Percentiles rank a stretch among this genome's conserved stretches.
Conservation (phyloP, 2,329 filamentous ascomycete species). For the Colletotrichum sansevieriae region DNA sequence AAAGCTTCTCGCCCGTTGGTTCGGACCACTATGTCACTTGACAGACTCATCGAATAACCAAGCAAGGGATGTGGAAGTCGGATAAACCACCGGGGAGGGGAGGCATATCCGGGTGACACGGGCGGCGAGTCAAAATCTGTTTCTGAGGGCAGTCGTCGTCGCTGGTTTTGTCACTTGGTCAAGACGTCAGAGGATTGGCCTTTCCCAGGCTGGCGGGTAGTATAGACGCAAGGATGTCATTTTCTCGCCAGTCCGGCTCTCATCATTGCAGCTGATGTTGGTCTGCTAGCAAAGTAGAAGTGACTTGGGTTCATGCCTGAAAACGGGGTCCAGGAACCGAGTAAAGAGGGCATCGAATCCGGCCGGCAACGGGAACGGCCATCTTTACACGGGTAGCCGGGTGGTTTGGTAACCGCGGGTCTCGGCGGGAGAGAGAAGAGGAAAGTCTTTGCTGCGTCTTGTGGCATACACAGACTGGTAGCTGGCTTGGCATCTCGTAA, state of each 20-base stretch:
- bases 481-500: conserved; percentile 24
- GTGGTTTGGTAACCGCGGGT: conserved; percentile 19
- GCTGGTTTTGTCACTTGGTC: background rate
- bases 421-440: background rate
- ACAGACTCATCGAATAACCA: too few species aligned
- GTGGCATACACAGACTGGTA: background rate
- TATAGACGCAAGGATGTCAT: background rate
- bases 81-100: background rate
- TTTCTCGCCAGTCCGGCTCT: too few species aligned
- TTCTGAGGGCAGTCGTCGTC: conserved; percentile 10
- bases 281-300: too few species aligned
- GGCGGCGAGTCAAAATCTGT: conserved; percentile 24
- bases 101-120: conserved; percentile 25
- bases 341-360: background rate
- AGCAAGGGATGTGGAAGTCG: background rate
- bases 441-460: background rate
- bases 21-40: too few species aligned
- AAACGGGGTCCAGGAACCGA: background rate
- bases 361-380: background rate
- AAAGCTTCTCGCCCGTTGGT: too few species aligned
- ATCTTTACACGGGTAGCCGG: background rate
- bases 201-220: conserved; percentile 6
- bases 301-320: background rate
- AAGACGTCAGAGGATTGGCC: background rate
- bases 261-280: background rate